phyloP scores from a whole-genome alignment of 2,329 filamentous ascomycete species.

The Neonectria sp. region DNA sequence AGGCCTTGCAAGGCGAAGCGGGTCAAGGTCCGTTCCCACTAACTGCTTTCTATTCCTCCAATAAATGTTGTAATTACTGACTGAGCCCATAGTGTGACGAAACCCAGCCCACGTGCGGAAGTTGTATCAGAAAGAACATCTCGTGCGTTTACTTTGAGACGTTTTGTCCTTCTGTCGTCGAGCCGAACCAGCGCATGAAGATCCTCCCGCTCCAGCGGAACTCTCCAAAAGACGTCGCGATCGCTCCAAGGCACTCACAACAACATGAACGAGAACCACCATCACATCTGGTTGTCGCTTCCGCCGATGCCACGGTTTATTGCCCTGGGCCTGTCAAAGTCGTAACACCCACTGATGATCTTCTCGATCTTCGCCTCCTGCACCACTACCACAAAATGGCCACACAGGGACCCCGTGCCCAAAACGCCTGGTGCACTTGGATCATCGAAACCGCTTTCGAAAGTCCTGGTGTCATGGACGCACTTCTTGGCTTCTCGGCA shows the following conservation, averaged over 20 bases:
- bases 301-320: not conserved
- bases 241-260: not conserved
- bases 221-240: not conserved
- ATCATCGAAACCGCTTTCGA: conserved; percentile 15
- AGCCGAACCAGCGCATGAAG: conserved; percentile 8
- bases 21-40: conserved; percentile 22
- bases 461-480: conserved; percentile 17
- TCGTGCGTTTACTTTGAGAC: conserved; percentile 28
- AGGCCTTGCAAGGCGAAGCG: conserved; percentile 24
- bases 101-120: conserved; percentile 13
- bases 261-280: not conserved
- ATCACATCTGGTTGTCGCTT: not conserved
- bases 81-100: conserved; percentile 21
- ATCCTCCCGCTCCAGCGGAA: conserved; percentile 2
- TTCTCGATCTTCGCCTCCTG: conserved; percentile 24
- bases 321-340: not conserved
- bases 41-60: not conserved
- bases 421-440: conserved; percentile 20
- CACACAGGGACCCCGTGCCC: not conserved
- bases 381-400: conserved; percentile 28
- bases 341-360: conserved; percentile 2
- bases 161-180: not conserved
- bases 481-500: conserved; percentile 27
- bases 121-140: conserved; percentile 16
- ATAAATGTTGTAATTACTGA: conserved; percentile 1